These are phyloP conservation scores for Xerocomus brunneocitrinus DNA, from an alignment of 768 basidiomycete species.

Conservation along the genomic window DNA sequence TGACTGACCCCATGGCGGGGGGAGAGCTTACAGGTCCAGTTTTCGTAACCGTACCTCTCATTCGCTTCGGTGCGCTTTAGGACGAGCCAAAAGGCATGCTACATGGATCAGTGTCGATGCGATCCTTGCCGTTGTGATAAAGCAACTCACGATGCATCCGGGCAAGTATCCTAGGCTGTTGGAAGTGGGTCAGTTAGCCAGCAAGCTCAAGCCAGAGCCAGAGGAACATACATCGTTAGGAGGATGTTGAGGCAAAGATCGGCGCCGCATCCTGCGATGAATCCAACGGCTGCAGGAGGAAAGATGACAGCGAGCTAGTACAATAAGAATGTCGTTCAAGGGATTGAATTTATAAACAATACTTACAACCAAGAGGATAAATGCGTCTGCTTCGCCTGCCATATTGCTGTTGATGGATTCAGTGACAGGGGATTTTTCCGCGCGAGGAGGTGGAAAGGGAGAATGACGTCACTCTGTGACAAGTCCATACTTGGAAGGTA, in stretches of 20 bases:
- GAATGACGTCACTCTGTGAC: conserved; percentile 22
- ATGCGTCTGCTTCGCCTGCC: conserved; percentile 10
- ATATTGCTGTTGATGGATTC: conserved; percentile 3
- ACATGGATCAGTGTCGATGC: background rate
- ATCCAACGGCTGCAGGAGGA: conserved; percentile 71
- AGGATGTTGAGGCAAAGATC: conserved; percentile 80
- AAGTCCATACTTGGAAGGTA: conserved; percentile 19
- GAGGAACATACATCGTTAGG: conserved; percentile 60
- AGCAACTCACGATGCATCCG: conserved; percentile 43
- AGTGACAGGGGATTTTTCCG: background rate
- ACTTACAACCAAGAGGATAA: conserved; percentile 12
- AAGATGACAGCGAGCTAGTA: conserved; percentile 67
- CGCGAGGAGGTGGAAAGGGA: background rate
- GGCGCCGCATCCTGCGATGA: conserved; percentile 75
- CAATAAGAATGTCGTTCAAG: background rate
- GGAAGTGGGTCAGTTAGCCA: background rate
- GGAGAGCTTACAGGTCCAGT: conserved; percentile 22
- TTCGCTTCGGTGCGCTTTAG: conserved; percentile 80
- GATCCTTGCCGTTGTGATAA: background rate
- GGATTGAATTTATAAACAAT: no score
- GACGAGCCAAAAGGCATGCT: conserved; percentile 86
- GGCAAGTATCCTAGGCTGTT: conserved; percentile 70
- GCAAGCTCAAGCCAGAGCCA: background rate
- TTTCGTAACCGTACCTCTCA: conserved; percentile 35
- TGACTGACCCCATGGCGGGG: background rate